Evolutionary conservation across 352 stramenopile species (phyloP), one percentile per base, ranked within the genome.

Genomic region (Globisporangium orthogonon): DNA sequence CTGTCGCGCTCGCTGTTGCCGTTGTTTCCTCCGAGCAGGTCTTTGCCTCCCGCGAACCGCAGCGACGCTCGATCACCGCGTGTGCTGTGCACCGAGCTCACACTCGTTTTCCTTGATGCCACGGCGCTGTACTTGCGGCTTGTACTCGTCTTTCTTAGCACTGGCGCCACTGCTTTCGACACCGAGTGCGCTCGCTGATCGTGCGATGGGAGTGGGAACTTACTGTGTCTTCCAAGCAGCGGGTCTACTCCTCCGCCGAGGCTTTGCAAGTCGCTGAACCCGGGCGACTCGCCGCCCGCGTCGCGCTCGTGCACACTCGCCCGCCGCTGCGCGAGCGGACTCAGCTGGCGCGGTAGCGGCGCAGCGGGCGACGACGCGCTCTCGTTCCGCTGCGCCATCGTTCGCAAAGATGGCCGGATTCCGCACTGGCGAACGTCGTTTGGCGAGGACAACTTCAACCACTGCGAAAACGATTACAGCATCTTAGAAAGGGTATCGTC

Each of bases 281-380:
- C 43, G 43, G 15, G 3, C 3, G 15, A 3, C 43, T 14, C 43
- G 17, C 43, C 43, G 18, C 18, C n/a, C n/a, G 17, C 18, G 43
- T 48, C 43, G n/a, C 43, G 29, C 11, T 14, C 31, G 23, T 54
- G 41, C 4, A 33, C 56, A 14, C 50, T 62, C 47, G 46, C 30
- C 2, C 43, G 28, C n/a, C 46, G 40, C 13, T 35, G 40, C 23
- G 39, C 52, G 17, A 73, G 50, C 23, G 66, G 66, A 53, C 67
- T 63, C 11, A 73, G 54, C 50, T 70, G 62, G 33, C 62, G 66
- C 29, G 62, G 66, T 23, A 23, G 23, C 11, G 51, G 43, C 10
- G 37, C 23, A 14, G 48, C 28, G 10, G 46, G 13, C 6, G 29
- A 30, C 17, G 37, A 2, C 11, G 37, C 4, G 37, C 11, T 43